Evolutionary conservation across 805 yeast species (phyloP), one percentile per base, ranked within the genome.

Genomic region (Candida ovalis): DNA sequence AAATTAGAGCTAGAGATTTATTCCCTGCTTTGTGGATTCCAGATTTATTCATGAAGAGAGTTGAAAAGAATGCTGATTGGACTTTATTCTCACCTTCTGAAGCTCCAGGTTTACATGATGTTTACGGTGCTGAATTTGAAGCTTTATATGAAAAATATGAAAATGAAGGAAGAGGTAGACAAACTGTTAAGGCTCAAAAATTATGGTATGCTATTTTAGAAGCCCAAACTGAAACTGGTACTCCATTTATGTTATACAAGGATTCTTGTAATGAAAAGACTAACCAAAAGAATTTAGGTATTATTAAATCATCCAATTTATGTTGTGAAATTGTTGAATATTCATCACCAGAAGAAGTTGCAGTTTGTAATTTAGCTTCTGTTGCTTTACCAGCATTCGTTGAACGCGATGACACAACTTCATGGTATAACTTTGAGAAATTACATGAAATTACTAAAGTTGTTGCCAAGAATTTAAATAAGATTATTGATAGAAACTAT

Each of bases 11-110:
- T 25, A 73, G 84, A 69, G 84, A 79, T 60, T 72, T 79, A 60
- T 79, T 79, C 71, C 81, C 81, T 44, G 84, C 83, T 15, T 69
- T 79, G 52, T 79, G 84, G 84, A 77, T 79, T 55, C 81, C 84
- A 4, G 84, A 79, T 63, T 68, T 79, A 59, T 79, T 79, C 65
- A 79, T 79, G 84, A 70, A 78, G 67, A 69, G 83, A 62, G 82
- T 79, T 51, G 81, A 79, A 67, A 66, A 68, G 48, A 76, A 78
- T 58, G 76, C 66, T 45, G 77, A 74, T 5, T 79, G 84, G 84
- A 75, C 82, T 36, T 66, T 79, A 54, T 79, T 79, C 64, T 78
- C 83, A 44, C 83, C 84, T 23, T 72, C 77, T 56, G 81, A 77
- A 59, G 82, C 81, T 24, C 78, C 80, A 27, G 83, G 83, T 43